Conservation (phyloP, 768 basidiomycete species). For the Psilocybe cyanescens region DNA sequence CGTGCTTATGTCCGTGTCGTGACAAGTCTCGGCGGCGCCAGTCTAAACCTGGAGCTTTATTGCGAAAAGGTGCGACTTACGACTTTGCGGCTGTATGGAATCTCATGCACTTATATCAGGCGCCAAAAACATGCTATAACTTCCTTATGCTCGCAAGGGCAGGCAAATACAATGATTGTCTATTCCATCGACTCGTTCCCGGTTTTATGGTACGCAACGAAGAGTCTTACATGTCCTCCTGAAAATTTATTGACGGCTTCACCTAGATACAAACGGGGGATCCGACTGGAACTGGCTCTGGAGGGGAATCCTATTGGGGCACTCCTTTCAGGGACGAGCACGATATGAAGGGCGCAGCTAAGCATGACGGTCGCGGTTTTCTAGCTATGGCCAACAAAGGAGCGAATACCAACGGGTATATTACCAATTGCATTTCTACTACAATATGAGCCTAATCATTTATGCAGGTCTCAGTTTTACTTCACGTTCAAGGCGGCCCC, state of each 20-base stretch:
- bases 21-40: conserved; percentile 88
- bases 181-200: conserved; percentile 93
- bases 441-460: conserved; percentile 1
- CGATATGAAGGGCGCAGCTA: conserved; percentile 85
- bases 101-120: conserved; percentile 46
- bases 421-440: not conserved
- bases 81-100: not conserved
- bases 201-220: conserved; percentile 81
- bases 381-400: conserved; percentile 98
- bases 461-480: conserved; percentile 86
- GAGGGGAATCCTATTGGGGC: conserved; percentile 94
- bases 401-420: conserved; percentile 82
- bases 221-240: not conserved
- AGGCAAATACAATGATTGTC: conserved; percentile 87
- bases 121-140: conserved; percentile 98
- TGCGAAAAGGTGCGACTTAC: conserved; percentile 74
- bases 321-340: conserved; percentile 96
- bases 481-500: conserved; percentile 84
- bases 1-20: conserved; percentile 96
- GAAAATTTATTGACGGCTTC: conserved; percentile 9
- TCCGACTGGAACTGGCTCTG: conserved; percentile 93
- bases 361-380: conserved; percentile 83
- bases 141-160: conserved; percentile 91
- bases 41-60: conserved; percentile 81
- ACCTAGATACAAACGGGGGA: conserved; percentile 95